Evolutionary conservation across 129 eudicot species (phyloP).

Genomic region (Escallonia rubra): DNA sequence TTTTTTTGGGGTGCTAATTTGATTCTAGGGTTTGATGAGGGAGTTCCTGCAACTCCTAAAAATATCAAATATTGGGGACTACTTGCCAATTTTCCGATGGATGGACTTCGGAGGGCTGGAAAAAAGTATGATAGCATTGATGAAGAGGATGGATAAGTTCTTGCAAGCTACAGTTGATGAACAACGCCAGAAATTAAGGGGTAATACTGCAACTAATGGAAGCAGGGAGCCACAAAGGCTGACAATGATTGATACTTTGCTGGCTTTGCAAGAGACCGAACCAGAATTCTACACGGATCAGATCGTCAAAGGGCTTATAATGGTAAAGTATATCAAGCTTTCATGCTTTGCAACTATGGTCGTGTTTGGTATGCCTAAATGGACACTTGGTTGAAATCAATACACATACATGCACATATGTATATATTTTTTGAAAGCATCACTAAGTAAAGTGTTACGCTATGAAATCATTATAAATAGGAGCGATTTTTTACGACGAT

Average conservation of each 20-base stretch:
- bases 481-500: no score
- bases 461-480: no score
- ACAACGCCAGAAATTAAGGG: background rate
- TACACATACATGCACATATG: no score
- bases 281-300: background rate
- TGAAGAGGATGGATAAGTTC: background rate
- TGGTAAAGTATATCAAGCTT: background rate
- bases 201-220: background rate
- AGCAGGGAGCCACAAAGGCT: background rate
- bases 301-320: conserved; percentile 1
- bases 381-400: no score
- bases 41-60: background rate
- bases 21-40: background rate
- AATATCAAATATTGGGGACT: background rate
- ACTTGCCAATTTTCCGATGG: background rate
- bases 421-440: no score
- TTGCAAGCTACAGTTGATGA: background rate
- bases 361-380: no score
- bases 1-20: no score
- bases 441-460: no score
- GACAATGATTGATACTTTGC: background rate
- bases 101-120: background rate
- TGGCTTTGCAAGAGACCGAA: background rate
- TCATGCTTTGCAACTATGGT: no score
- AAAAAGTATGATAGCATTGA: background rate